Base-by-base conservation (phyloP, 129 eudicot species). In the Sambucus nigra region DNA sequence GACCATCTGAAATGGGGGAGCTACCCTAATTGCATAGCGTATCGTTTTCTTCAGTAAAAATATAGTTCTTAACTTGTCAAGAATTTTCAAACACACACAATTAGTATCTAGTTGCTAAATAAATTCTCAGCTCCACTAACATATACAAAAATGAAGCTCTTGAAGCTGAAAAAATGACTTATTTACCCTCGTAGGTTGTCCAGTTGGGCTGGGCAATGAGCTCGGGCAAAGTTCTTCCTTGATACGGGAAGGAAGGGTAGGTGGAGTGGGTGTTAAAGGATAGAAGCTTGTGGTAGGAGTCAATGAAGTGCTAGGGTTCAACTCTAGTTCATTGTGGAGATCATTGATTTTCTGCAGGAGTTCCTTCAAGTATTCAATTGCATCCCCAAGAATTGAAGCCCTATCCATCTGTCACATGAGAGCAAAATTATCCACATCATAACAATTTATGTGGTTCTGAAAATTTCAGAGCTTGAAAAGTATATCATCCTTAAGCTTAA, bases 361-460 rank as follows among this genome's bases (percentile, higher is more conserved):
- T 69, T 92, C 96, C 61, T 92, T 86, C 44, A 92, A 68, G 70
- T 92, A 92, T 61, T 86, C 94, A 38, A 92, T 82, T 4, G 99
- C 99, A 69, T 92, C 99, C 28, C 96, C 99, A 6, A 86, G 87
- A 39, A 92, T 92, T 25, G 99, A 86, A 57, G 99, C 99, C 51
- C 99, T 75, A 44, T 92, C 99, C 96, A 92, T 86, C 99, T 91
- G 71, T n/a, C 16, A 57, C 41, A 47, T n/a, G 63, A 51, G 47
- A 18, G 14, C 13, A 44, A 45, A 20, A 26, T 27, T 21, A 35
- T 5, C 44, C 14, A 19, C 29, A 28, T 22, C 19, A 60, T 5
- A 7, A 26, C 26, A 17, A 48, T 21, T n/a, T 16, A 48, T 48
- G 10, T 48, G 8, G 13, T 14, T 3, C 3, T 40, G 46, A 10